Percentiles rank a stretch among this genome's conserved stretches.
These are phyloP conservation scores for Pouteria campechiana DNA, from an alignment of 179 eudicot genomes.

Conservation along the genomic window DNA sequence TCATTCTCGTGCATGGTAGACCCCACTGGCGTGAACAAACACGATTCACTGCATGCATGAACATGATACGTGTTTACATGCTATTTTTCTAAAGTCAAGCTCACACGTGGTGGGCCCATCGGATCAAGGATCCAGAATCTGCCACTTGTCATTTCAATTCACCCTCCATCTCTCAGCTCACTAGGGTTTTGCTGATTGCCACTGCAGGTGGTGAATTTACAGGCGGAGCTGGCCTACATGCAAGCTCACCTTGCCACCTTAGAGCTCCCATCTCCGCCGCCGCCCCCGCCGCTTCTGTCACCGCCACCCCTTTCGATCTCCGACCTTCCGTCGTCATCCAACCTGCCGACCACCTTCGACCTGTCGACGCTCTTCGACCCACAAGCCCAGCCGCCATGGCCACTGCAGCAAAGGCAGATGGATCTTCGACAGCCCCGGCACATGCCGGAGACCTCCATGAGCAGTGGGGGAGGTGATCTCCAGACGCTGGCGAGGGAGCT, in stretches of 20 bases:
- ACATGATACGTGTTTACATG: too few relatives aligned
- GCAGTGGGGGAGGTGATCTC: slow-evolving; percentile 35
- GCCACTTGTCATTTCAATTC: too few relatives aligned
- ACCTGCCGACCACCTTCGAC: slow-evolving; percentile 56
- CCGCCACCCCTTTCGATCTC: slow-evolving; percentile 44
- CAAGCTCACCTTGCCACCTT: slow-evolving; percentile 76
- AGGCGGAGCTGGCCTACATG: slow-evolving; percentile 72
- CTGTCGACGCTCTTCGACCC: slow-evolving; percentile 62
- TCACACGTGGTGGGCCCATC: too few relatives aligned
- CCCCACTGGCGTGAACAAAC: too few relatives aligned
- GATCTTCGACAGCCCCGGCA: slow-evolving; percentile 29
- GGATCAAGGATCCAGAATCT: too few relatives aligned
- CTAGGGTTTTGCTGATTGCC: neutral
- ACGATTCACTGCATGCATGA: too few relatives aligned
- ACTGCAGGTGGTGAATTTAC: slow-evolving; percentile 66
- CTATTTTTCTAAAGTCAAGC: too few relatives aligned
- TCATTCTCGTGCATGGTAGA: too few relatives aligned
- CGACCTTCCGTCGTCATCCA: slow-evolving; percentile 53
- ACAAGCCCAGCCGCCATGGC: slow-evolving; percentile 35
- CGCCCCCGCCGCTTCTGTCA: slow-evolving; percentile 31
- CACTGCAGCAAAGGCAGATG: slow-evolving; percentile 30
- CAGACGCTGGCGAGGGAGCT: slow-evolving; percentile 66
- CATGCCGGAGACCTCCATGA: slow-evolving; percentile 7
- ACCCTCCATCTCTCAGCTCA: too few relatives aligned
- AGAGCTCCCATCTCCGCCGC: slow-evolving; percentile 71